Conservation (phyloP, 2,329 filamentous ascomycete genomes). For the Tolypocladium ovalisporum region DNA sequence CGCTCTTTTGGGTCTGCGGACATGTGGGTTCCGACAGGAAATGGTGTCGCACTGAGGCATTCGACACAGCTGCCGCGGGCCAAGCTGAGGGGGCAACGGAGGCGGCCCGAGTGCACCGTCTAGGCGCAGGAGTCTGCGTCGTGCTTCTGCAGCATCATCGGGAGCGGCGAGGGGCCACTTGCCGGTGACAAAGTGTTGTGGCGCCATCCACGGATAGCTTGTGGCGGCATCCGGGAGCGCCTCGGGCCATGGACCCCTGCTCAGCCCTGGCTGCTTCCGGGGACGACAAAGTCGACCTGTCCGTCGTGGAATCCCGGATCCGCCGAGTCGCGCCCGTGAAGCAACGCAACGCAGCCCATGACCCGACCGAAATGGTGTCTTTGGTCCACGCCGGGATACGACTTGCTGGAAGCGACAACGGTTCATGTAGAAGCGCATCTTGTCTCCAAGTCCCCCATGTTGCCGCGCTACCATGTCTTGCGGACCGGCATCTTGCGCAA, state of each 20-base stretch:
- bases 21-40: not conserved
- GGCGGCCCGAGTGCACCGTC: not conserved
- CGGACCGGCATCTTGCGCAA: not conserved
- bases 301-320: not conserved
- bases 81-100: not conserved
- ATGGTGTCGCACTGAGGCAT: not conserved
- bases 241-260: not conserved
- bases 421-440: not conserved
- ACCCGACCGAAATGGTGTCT: not conserved
- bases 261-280: not conserved
- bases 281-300: not conserved
- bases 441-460: not conserved
- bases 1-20: not conserved
- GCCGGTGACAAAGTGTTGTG: not conserved
- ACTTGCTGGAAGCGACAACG: not conserved
- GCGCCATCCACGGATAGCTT: not conserved
- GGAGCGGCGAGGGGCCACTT: not conserved
- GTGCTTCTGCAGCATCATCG: not conserved
- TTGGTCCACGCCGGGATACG: not conserved
- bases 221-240: not conserved
- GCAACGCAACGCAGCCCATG: not conserved
- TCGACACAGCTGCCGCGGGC: not conserved
- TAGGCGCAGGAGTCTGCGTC: too few species aligned
- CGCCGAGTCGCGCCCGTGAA: not conserved
- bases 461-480: not conserved